Conservation (phyloP, 1,139 yeast genomes). For the Arxiozyma slooffiae region DNA sequence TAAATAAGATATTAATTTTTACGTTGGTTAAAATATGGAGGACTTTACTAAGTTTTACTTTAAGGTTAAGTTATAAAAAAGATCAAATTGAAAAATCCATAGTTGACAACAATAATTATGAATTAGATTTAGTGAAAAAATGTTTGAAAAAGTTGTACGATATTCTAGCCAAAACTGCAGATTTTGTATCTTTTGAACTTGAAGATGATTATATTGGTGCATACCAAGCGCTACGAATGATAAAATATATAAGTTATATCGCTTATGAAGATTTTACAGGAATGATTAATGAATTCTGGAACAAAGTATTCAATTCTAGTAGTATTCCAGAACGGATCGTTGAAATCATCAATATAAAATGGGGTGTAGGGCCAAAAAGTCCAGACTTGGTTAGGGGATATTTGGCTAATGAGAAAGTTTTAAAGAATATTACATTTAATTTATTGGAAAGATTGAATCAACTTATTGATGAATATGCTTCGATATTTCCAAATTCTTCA, state of each 20-base stretch:
- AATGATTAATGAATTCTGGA: constrained; percentile 10
- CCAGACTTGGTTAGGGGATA: constrained; percentile 7
- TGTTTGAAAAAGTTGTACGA: neutral
- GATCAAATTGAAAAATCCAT: constrained; percentile 1
- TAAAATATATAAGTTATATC: constrained; percentile 12
- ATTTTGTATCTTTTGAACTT: constrained; percentile 2
- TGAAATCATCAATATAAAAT: constrained; percentile 13
- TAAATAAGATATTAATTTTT: constrained; percentile 11
- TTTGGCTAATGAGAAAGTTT: constrained; percentile 9
- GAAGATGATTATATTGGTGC: constrained; percentile 10
- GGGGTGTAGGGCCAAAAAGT: constrained; percentile 15
- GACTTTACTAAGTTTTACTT: constrained; percentile 7
- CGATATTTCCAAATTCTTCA: neutral
- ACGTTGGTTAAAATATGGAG: constrained; percentile 12
- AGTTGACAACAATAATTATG: neutral
- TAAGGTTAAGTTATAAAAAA: constrained; percentile 11
- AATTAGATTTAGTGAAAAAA: neutral
- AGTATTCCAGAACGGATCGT: constrained; percentile 12
- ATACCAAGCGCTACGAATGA: constrained; percentile 12
- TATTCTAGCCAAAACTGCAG: neutral
- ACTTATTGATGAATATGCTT: neutral
- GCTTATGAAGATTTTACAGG: constrained; percentile 9
- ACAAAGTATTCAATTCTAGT: constrained; percentile 5
- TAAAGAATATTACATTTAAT: constrained; percentile 5
- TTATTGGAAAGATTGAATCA: neutral